Base-by-base conservation (phyloP, 2,329 filamentous ascomycete genomes). In the Claviceps purpurea region DNA sequence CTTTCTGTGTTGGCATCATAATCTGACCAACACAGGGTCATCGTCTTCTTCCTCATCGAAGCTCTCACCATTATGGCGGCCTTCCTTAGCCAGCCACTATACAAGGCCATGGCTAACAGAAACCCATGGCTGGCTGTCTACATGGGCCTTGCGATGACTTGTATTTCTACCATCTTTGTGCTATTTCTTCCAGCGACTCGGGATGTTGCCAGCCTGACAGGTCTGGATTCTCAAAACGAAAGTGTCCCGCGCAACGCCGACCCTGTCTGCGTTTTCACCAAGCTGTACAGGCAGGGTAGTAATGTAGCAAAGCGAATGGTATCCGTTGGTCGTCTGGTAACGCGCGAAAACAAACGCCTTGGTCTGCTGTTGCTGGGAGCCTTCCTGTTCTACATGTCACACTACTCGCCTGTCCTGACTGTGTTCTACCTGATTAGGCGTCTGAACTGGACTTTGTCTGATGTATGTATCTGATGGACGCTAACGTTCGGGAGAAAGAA, bases 161-260 rank as follows among this genome's bases (percentile, higher is more conserved):
- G 47, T 20, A 30, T 50, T 1, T 40, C 34, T 14, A 42, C 51
- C 24, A 30, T 47, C 2, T 24, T 53, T 13, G 37, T 53, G 16
- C 42, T 53, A 6, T 50, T 53, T 13, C 22, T 53, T 39, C 51
- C 51, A 13, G 47, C 51, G 11, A 53, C 51, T 6, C 51, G 47
- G 22, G 51, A 53, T 20, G 34, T 48, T 11, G 34, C 51, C 24
- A 50, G 47, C 38, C 30, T 53, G 2, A 14, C 16, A 34, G 20
- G 37, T 18, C 14, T 30, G 10, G 11, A 3, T n/a, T n/a, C 14
- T 1, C 7, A 4, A 10, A 13, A 47, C 7, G 38, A 52, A 10
- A 11, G 24, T 22, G 7, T 14, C n/a, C 2, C 30, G 20, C 8
- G 14, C 14, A 22, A 30, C 5, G 20, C 24, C 14, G 43, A 26